Percentiles rank a stretch among this genome's conserved stretches.
These are phyloP conservation scores for Epichloe hybrida DNA, from an alignment of 2,329 filamentous ascomycete species.

Conservation along the genomic window DNA sequence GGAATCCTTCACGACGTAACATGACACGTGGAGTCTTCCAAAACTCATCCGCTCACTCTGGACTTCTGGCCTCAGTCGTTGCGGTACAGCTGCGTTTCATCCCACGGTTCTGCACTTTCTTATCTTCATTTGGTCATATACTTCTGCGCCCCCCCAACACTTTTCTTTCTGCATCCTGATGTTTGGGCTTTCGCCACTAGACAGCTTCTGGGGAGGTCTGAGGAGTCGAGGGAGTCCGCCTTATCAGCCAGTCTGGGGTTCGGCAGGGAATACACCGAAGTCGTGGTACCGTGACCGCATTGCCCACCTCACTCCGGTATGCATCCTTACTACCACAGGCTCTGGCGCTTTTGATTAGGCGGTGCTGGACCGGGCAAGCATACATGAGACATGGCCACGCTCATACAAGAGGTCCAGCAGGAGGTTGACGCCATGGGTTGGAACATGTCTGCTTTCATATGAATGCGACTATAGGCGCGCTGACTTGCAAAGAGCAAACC, in stretches of 20 bases:
- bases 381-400: background rate
- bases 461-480: background rate
- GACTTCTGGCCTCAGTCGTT: conserved; percentile 18
- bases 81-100: conserved; percentile 23
- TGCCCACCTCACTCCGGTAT: background rate
- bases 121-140: conserved; percentile 16
- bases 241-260: background rate
- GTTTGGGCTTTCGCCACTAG: conserved; percentile 15
- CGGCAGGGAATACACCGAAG: too few species aligned
- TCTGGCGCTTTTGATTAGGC: background rate
- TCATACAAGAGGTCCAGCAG: background rate
- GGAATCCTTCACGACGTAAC: background rate
- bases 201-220: conserved; percentile 24
- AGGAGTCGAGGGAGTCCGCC: conserved; percentile 6
- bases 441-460: background rate
- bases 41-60: background rate
- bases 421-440: background rate
- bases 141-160: conserved; percentile 6
- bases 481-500: background rate
- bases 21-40: conserved; percentile 1
- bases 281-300: background rate
- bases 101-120: conserved; percentile 13
- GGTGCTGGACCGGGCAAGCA: background rate
- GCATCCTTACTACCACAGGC: background rate
- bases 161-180: conserved; percentile 8